Conservation (phyloP, 352 stramenopile genomes). For the Phytophthora capsici region DNA sequence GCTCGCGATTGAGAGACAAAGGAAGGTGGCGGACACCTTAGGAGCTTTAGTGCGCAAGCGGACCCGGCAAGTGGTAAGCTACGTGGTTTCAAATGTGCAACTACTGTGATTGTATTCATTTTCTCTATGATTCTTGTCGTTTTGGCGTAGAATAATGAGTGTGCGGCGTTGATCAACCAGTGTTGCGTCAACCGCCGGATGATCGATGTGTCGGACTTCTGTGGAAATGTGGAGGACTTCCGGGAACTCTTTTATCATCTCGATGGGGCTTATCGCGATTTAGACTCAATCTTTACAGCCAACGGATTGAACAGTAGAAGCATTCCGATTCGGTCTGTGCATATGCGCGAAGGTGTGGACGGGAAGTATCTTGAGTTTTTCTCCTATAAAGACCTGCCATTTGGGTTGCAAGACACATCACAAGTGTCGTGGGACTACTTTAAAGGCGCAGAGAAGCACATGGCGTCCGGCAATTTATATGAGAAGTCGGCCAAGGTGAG, state of each 20-base stretch:
- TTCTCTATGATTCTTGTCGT: background rate
- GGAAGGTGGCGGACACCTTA: constrained; percentile 44
- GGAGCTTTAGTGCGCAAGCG: constrained; percentile 39
- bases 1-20: constrained; percentile 47
- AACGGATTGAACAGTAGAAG: constrained; percentile 24
- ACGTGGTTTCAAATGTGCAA: background rate
- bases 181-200: constrained; percentile 12
- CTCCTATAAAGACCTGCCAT: constrained; percentile 42
- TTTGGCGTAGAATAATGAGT: constrained; percentile 26
- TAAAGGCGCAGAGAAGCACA: constrained; percentile 40
- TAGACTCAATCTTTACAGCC: constrained; percentile 22
- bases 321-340: constrained; percentile 24
- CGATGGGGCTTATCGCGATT: constrained; percentile 26
- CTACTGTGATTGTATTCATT: no score
- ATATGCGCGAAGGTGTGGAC: constrained; percentile 29
- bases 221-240: constrained; percentile 29
- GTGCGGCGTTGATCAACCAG: constrained; percentile 25
- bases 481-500: constrained; percentile 36
- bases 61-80: constrained; percentile 21
- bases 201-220: constrained; percentile 27
- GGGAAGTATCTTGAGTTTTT: constrained; percentile 41
- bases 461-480: constrained; percentile 35
- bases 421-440: constrained; percentile 45
- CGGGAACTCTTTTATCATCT: constrained; percentile 20
- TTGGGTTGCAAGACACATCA: constrained; percentile 38